phyloP scores from a whole-genome alignment of 768 basidiomycete species.

The Crassisporium funariophilum region DNA sequence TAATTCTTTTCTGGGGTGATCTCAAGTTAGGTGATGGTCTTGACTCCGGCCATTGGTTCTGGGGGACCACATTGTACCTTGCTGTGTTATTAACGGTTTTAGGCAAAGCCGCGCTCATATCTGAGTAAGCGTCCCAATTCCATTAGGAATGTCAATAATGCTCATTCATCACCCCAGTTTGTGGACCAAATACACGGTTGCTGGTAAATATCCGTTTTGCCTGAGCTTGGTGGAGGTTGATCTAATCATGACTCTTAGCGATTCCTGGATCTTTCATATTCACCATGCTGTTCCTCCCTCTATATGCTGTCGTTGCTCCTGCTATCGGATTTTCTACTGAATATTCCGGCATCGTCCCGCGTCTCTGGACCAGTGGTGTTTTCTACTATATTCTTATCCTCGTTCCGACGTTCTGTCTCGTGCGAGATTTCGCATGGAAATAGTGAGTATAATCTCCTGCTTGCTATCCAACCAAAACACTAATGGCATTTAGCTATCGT shows the following conservation, averaged over 20 bases:
- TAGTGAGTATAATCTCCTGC: constrained; percentile 60
- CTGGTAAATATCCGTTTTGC: constrained; percentile 50
- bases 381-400: constrained; percentile 91
- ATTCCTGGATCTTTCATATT: constrained; percentile 97
- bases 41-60: constrained; percentile 96
- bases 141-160: not conserved
- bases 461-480: constrained; percentile 5
- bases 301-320: constrained; percentile 89
- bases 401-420: constrained; percentile 82
- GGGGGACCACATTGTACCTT: constrained; percentile 97
- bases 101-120: constrained; percentile 95
- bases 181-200: constrained; percentile 99
- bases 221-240: not conserved
- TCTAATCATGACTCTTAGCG: constrained; percentile 45
- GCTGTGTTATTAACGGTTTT: constrained; percentile 92
- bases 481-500: constrained; percentile 63
- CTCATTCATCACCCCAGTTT: constrained; percentile 50
- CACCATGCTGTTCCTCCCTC: constrained; percentile 92
- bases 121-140: constrained; percentile 71
- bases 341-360: constrained; percentile 86
- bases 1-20: constrained; percentile 93
- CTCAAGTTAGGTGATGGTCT: constrained; percentile 77
- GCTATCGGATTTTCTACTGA: constrained; percentile 86
- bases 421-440: constrained; percentile 95
- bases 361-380: constrained; percentile 83